Evolutionary conservation across 2,329 filamentous ascomycete species (phyloP).

Genomic region (Aspergillus sp.): DNA sequence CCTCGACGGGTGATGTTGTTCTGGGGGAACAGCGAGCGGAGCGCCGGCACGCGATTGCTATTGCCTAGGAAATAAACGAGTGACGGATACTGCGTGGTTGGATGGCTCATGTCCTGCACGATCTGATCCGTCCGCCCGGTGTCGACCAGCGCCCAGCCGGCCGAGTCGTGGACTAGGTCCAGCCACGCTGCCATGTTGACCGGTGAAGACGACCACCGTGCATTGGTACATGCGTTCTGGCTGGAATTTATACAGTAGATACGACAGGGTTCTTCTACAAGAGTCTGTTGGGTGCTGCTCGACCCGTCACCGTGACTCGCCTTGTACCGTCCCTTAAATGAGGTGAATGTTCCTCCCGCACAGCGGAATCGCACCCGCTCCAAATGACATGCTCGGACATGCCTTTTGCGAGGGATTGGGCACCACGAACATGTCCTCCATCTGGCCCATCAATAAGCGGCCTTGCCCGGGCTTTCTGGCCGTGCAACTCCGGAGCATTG

Average conservation of each 20-base stretch:
- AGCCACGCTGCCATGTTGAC: slow-evolving; percentile 17
- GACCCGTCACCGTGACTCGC: neutral
- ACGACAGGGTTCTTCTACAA: neutral
- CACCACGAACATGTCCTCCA: neutral
- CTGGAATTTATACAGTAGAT: neutral
- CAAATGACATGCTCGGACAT: neutral
- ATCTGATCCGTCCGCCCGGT: slow-evolving; percentile 14
- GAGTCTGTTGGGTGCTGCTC: neutral
- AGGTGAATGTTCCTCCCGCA: neutral
- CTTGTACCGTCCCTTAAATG: neutral
- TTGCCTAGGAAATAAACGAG: slow-evolving; percentile 18
- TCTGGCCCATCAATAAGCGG: neutral
- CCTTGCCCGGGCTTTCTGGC: neutral
- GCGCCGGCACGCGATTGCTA: slow-evolving; percentile 12
- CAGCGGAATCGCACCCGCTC: neutral
- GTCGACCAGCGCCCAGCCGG: slow-evolving; percentile 15
- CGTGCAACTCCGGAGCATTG: neutral
- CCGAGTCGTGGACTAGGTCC: slow-evolving; percentile 8
- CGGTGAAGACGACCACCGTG: neutral
- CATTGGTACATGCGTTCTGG: neutral
- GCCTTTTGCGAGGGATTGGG: neutral
- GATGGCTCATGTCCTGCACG: slow-evolving; percentile 12
- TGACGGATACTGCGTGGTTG: slow-evolving; percentile 13
- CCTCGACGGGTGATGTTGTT: slow-evolving; percentile 1
- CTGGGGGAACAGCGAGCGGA: slow-evolving; percentile 16